Percentiles rank a stretch among this genome's conserved stretches.
These are phyloP conservation scores for Populus davidiana DNA, from an alignment of 345 rosid species.

Conservation along the genomic window DNA sequence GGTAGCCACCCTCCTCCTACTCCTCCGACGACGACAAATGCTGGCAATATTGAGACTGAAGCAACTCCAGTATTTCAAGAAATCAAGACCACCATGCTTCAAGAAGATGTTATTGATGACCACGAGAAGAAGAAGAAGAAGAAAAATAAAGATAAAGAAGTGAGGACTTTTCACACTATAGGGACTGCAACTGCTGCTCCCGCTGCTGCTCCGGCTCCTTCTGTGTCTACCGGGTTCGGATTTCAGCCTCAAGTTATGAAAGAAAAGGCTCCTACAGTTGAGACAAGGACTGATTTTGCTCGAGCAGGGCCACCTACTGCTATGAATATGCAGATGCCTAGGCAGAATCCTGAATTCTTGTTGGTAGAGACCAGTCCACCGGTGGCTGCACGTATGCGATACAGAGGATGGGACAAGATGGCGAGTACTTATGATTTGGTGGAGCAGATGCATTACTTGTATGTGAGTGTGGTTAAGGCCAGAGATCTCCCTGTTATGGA, in stretches of 20 bases:
- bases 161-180: conserved; percentile 73
- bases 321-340: conserved; percentile 36
- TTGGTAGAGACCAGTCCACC: conserved; percentile 44
- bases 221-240: conserved; percentile 18
- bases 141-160: conserved; percentile 62
- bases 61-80: conserved; percentile 33
- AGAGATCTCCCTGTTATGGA: conserved; percentile 35
- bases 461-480: conserved; percentile 31
- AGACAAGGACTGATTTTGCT: conserved; percentile 32
- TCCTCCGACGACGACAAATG: conserved; percentile 7
- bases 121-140: conserved; percentile 34
- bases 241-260: conserved; percentile 18
- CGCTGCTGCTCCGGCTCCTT: conserved; percentile 28
- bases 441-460: conserved; percentile 31
- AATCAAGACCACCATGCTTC: conserved; percentile 24
- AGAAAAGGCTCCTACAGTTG: conserved; percentile 18
- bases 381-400: conserved; percentile 39
- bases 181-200: conserved; percentile 37
- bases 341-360: conserved; percentile 38
- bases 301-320: conserved; percentile 29
- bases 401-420: conserved; percentile 32
- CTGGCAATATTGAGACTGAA: conserved; percentile 14
- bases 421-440: conserved; percentile 30
- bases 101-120: conserved; percentile 14
- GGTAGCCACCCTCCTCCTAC: conserved; percentile 4